These are phyloP conservation scores for Fistulinella prunicolor DNA, from an alignment of 768 basidiomycete species.

Conservation along the genomic window DNA sequence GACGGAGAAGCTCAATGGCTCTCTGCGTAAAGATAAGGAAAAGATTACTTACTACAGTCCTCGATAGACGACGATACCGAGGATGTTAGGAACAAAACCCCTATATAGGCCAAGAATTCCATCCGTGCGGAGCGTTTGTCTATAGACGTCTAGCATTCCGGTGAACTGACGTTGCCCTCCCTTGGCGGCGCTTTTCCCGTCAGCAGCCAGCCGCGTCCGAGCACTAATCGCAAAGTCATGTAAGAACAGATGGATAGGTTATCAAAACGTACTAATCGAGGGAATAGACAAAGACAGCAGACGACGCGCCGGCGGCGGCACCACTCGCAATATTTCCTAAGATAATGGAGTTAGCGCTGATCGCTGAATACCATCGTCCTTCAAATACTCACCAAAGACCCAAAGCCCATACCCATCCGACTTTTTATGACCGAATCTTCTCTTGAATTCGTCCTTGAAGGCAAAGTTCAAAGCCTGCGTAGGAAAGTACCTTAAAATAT, in stretches of 20 bases:
- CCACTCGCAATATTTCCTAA: slow-evolving; percentile 42
- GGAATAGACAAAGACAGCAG: slow-evolving; percentile 44
- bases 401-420: slow-evolving; percentile 37
- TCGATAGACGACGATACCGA: slow-evolving; percentile 43
- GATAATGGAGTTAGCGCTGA: not conserved
- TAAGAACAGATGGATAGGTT: not conserved
- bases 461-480: slow-evolving; percentile 47
- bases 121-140: slow-evolving; percentile 39
- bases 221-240: slow-evolving; percentile 25
- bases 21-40: not conserved
- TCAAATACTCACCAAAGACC: slow-evolving; percentile 29
- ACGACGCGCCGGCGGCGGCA: slow-evolving; percentile 43
- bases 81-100: slow-evolving; percentile 41
- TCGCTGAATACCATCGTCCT: not conserved
- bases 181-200: slow-evolving; percentile 35
- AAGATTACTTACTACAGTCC: slow-evolving; percentile 38
- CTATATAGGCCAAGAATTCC: slow-evolving; percentile 41
- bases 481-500: slow-evolving; percentile 45
- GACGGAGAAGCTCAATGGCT: not conserved
- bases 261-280: slow-evolving; percentile 38
- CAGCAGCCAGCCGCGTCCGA: slow-evolving; percentile 41
- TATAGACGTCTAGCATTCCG: slow-evolving; percentile 43
- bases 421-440: slow-evolving; percentile 35
- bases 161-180: slow-evolving; percentile 41
- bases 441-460: slow-evolving; percentile 45